These are phyloP conservation scores for Debaryomyces tyrocola DNA, from an alignment of 805 yeast species.

Conservation along the genomic window DNA sequence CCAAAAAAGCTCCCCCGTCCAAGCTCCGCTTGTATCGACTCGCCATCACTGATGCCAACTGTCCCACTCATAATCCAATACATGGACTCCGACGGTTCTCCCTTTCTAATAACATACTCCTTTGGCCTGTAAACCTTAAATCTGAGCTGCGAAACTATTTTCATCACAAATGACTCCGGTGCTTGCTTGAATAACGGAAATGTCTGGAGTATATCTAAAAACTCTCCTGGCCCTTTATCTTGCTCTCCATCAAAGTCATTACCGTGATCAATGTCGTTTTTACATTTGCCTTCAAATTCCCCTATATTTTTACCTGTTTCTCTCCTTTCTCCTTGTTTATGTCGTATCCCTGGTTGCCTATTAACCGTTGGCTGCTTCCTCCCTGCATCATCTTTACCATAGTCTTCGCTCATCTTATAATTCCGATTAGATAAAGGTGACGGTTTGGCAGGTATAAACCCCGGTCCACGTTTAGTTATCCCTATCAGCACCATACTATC, in stretches of 20 bases:
- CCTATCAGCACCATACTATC: no score
- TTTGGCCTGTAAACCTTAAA: slow-evolving; percentile 66
- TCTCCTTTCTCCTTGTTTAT: background rate
- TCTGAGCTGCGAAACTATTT: slow-evolving; percentile 56
- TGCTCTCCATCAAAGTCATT: slow-evolving; percentile 9
- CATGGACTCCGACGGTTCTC: slow-evolving; percentile 75
- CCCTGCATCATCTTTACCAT: no score
- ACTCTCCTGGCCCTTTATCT: slow-evolving; percentile 48
- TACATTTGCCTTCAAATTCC: background rate
- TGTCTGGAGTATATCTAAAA: slow-evolving; percentile 52
- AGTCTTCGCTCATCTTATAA: no score
- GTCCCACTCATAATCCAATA: slow-evolving; percentile 78
- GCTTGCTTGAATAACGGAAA: slow-evolving; percentile 66
- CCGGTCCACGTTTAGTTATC: no score
- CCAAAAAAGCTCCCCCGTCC: slow-evolving; percentile 74
- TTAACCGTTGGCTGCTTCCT: no score
- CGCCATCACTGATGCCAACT: slow-evolving; percentile 80
- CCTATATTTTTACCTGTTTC: background rate
- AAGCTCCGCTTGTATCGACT: slow-evolving; percentile 68
- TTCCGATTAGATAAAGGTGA: no score
- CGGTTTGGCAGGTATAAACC: no score
- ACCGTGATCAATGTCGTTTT: no score
- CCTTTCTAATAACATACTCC: slow-evolving; percentile 66
- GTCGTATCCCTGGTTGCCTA: background rate
- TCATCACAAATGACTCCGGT: slow-evolving; percentile 61